Conservation (phyloP, 164 flowering plant species). For the Pachysandra terminalis region DNA sequence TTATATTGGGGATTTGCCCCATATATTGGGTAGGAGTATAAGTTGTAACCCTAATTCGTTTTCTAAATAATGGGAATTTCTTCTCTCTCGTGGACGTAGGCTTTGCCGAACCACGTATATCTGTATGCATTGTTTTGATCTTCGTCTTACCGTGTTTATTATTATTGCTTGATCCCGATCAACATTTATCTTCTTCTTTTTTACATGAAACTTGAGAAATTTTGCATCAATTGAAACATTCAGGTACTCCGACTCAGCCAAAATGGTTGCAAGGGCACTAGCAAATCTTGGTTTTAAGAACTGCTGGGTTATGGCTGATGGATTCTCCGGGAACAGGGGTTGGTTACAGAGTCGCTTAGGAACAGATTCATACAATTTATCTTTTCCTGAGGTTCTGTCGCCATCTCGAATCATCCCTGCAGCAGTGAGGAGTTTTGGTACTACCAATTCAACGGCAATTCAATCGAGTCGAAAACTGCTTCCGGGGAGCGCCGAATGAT, state of each 20-base stretch:
- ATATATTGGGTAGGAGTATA: no score
- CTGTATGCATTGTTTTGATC: no score
- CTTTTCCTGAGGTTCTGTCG: conserved; percentile 65
- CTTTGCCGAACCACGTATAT: no score
- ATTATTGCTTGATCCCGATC: no score
- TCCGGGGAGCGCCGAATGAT: conserved; percentile 44
- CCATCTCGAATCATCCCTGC: conserved; percentile 77
- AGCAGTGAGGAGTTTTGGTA: conserved; percentile 49
- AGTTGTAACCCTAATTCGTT: no score
- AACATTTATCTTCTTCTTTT: no score
- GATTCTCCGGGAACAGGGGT: conserved; percentile 84
- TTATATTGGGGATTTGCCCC: no score
- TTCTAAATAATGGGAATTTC: no score
- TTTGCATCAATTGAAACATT: conserved; percentile 5
- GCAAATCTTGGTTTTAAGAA: conserved; percentile 80
- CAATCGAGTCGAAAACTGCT: conserved; percentile 47
- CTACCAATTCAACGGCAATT: conserved; percentile 32
- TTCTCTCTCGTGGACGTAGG: no score
- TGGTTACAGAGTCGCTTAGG: conserved; percentile 91
- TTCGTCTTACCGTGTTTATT: no score
- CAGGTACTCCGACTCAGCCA: conserved; percentile 84
- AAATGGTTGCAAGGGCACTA: conserved; percentile 70
- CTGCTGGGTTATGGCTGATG: conserved; percentile 78
- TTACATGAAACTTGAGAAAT: neutral
- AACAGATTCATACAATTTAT: conserved; percentile 65